These are phyloP conservation scores for Flagelloscypha sp. DNA, from an alignment of 768 basidiomycete species.

Conservation along the genomic window DNA sequence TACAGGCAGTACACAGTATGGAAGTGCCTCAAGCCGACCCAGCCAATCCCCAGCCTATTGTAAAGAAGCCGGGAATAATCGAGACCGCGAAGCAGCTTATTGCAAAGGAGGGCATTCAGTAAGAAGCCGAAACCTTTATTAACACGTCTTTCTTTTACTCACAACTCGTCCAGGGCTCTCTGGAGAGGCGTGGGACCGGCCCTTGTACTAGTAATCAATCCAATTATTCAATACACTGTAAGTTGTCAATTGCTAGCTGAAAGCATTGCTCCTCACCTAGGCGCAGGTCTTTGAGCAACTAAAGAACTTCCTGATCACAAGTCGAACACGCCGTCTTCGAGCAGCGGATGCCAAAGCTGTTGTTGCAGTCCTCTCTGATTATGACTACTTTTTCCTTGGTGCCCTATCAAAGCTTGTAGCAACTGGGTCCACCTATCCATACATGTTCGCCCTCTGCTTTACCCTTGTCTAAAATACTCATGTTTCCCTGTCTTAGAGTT, in stretches of 20 bases:
- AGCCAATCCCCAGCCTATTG: slow-evolving; percentile 19
- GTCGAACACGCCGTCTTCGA: slow-evolving; percentile 46
- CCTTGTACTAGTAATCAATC: slow-evolving; percentile 89
- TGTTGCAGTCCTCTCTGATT: slow-evolving; percentile 57
- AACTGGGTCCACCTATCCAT: slow-evolving; percentile 59
- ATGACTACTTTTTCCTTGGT: slow-evolving; percentile 93
- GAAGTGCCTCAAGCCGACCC: slow-evolving; percentile 20
- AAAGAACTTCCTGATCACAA: slow-evolving; percentile 71
- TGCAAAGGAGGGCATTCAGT: slow-evolving; percentile 58
- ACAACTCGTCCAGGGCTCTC: slow-evolving; percentile 45
- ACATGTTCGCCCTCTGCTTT: slow-evolving; percentile 40
- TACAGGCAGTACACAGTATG: slow-evolving; percentile 65
- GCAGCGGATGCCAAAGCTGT: slow-evolving; percentile 36
- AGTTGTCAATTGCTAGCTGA: too few relatives aligned
- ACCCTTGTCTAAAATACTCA: not conserved
- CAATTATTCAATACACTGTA: slow-evolving; percentile 86
- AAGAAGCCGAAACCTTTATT: slow-evolving; percentile 6
- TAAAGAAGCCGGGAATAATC: slow-evolving; percentile 50
- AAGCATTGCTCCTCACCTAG: too few relatives aligned
- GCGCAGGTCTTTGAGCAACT: slow-evolving; percentile 95
- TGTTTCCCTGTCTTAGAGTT: slow-evolving; percentile 29
- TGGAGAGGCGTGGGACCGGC: slow-evolving; percentile 93
- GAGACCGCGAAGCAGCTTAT: slow-evolving; percentile 65
- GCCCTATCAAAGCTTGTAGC: slow-evolving; percentile 79
- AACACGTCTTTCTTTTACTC: not conserved